Base-by-base conservation (phyloP, 768 basidiomycete species). In the Phlebiopsis flavidoalba region DNA sequence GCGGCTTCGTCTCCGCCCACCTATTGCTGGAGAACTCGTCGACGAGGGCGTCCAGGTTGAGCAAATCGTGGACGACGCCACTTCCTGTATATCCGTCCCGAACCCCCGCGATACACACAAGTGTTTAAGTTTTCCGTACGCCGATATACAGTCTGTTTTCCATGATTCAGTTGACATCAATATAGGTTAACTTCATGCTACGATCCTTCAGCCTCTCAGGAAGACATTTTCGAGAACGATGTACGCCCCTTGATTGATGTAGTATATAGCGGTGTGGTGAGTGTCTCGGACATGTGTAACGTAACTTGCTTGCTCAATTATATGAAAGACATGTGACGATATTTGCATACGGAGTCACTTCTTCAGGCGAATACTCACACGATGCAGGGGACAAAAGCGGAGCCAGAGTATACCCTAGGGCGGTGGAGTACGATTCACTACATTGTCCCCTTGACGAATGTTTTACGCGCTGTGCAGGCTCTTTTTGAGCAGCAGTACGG, bases 291-390 rank as follows among this genome's bases (percentile, higher is more conserved):
- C 31, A 48, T 15, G 33, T 24, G 36, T 24, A 52, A 31, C 15
- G 15, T 36, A 7, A 14, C 26, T 17, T 43, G 3, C 37, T 45
- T 33, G 33, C 51, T 43, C 26, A 11, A 33, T 21, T 31, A 15
- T 17, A 19, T 58, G 5, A 31, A 36, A 92, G 89, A 93, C 88
- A 0, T n/a, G 86, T 92, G 3, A 94, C 92, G 10, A 85, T 95
- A 15, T 94, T 95, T 64, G 90, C 91, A 0, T 95, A 95, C 72
- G 93, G 93, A 7, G 92, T 94, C 12, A 95, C 92, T 10, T 93
- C 91, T 1, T 92, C 89, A 5, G 93, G 93, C 17, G n/a, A 95
- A 94, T 77, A 95, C 93, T 0, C 85, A 93, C 71, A 96, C 94
- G 0, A 95, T 96, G 91, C 93, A 95, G 74, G 93, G 93, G 40